Base-by-base conservation (phyloP, 1,139 yeast genomes). In the Debaryomyces subglobosus region DNA sequence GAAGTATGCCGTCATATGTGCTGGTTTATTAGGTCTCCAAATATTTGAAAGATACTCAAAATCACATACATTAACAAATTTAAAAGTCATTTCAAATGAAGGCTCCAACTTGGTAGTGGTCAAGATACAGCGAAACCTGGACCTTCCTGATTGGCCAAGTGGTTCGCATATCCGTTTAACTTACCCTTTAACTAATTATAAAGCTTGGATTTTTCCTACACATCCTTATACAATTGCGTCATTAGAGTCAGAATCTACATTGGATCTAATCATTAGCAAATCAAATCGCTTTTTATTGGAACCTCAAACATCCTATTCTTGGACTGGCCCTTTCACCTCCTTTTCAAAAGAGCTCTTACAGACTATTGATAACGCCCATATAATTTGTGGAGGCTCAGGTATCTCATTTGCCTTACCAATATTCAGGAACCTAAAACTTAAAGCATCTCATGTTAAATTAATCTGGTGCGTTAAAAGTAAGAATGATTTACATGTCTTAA, bases 331-430 rank as follows among this genome's bases (percentile, higher is more conserved):
- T 2, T 70, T 56, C 47, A 61, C 67, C 1, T 55, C 74, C 9
- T 46, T 69, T 7, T 60, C 67, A 1, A 56, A 57, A 5, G 62
- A 61, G 7, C 64, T 68, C 41, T 64, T 64, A 49, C 52, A 62
- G 39, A 71, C 82, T 1, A 84, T 82, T 0, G 78, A 78, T 37
- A 74, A 80, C 45, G 80, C 85, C 0, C 64, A 78, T 8, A 76
- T 90, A 7, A 66, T 90, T 3, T 87, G 91, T 32, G 97, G 97
- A 7, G 97, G 97, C 0, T 82, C 96, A 0, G 97, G 97, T 0
- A 78, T 91, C 5, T 85, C 96, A 0, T 81, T 83, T 57, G 94
- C 89, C 0, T 68, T 89, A 2, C 89, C 96, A 0, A 52, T 86
- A 3, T 73, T 67, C 59, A 62, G 70, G 51, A 68, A 72, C 53